phyloP scores from a whole-genome alignment of 495 filamentous ascomycete genomes.

The Penicillium soppii region DNA sequence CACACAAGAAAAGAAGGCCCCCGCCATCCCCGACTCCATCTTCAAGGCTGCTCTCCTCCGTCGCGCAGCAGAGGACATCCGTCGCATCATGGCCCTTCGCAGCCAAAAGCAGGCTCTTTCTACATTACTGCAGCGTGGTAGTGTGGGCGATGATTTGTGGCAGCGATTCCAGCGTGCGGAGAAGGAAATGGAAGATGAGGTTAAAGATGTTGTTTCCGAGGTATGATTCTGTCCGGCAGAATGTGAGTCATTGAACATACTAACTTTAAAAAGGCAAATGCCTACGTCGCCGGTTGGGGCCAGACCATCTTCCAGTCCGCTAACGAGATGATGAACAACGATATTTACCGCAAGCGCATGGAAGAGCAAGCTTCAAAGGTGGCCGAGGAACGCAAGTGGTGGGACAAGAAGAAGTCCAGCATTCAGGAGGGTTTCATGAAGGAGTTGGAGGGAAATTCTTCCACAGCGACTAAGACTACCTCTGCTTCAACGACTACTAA shows the following conservation, averaged over 20 bases:
- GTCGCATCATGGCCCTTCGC: constrained; percentile 80
- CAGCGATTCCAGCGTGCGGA: constrained; percentile 87
- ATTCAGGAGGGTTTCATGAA: constrained; percentile 81
- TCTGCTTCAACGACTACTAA: constrained; percentile 17
- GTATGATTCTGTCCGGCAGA: constrained; percentile 41
- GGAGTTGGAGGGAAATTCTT: constrained; percentile 62
- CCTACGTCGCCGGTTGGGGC: constrained; percentile 82
- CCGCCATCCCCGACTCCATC: constrained; percentile 78
- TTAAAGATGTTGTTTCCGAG: constrained; percentile 91
- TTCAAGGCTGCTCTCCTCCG: constrained; percentile 88
- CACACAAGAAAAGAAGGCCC: constrained; percentile 63
- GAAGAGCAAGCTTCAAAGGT: constrained; percentile 65
- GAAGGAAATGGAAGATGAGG: constrained; percentile 96
- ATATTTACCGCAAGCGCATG: constrained; percentile 57
- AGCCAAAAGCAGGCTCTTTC: constrained; percentile 82
- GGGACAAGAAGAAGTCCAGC: constrained; percentile 75
- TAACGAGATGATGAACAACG: constrained; percentile 76
- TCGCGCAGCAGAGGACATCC: constrained; percentile 87
- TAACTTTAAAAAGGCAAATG: constrained; percentile 74
- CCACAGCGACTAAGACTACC: constrained; percentile 13
- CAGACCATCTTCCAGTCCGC: constrained; percentile 94
- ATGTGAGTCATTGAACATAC: neutral
- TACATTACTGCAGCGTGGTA: constrained; percentile 79
- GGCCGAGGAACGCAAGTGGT: constrained; percentile 78
- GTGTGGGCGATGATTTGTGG: constrained; percentile 95